Evolutionary conservation across 306 rosid genomes (phyloP).

Genomic region (Cicer arietinum): DNA sequence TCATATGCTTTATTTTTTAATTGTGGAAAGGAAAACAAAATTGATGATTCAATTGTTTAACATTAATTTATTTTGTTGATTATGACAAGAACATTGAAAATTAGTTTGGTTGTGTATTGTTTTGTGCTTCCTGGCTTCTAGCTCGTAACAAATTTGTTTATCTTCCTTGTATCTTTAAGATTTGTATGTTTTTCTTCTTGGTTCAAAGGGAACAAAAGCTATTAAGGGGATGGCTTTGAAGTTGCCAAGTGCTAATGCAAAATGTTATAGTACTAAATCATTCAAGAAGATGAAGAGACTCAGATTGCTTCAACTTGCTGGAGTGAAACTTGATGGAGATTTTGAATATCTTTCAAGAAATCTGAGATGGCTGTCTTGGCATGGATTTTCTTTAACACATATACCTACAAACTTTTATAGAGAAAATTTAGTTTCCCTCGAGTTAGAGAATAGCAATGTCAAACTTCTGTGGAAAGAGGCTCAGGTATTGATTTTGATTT

Average conservation of each 20-base stretch:
- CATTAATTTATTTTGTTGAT: not conserved
- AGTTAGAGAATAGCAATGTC: slow-evolving; percentile 22
- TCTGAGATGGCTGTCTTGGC: slow-evolving; percentile 43
- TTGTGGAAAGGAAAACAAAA: not conserved
- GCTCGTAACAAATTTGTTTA: no score
- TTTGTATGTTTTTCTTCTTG: no score
- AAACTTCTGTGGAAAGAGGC: slow-evolving; percentile 12
- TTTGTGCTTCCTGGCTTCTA: not conserved
- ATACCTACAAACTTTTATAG: slow-evolving; percentile 29
- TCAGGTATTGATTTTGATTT: slow-evolving; percentile 33
- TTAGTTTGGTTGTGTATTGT: not conserved
- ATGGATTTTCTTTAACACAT: slow-evolving; percentile 14
- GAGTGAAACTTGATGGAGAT: slow-evolving; percentile 41
- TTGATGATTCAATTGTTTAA: no score
- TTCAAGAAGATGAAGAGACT: slow-evolving; percentile 44
- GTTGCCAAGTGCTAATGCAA: not conserved
- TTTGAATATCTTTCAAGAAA: slow-evolving; percentile 26
- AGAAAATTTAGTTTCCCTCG: slow-evolving; percentile 33
- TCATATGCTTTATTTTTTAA: not conserved
- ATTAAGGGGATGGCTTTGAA: slow-evolving; percentile 44
- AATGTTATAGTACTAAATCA: not conserved
- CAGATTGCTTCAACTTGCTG: slow-evolving; percentile 33
- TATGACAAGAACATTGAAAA: not conserved
- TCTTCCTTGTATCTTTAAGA: not conserved
- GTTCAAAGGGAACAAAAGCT: slow-evolving; percentile 31